Percentiles rank a stretch among this genome's conserved stretches.
These are phyloP conservation scores for Vitis hybrid DNA, from an alignment of 177 flowering plant species.

Conservation along the genomic window DNA sequence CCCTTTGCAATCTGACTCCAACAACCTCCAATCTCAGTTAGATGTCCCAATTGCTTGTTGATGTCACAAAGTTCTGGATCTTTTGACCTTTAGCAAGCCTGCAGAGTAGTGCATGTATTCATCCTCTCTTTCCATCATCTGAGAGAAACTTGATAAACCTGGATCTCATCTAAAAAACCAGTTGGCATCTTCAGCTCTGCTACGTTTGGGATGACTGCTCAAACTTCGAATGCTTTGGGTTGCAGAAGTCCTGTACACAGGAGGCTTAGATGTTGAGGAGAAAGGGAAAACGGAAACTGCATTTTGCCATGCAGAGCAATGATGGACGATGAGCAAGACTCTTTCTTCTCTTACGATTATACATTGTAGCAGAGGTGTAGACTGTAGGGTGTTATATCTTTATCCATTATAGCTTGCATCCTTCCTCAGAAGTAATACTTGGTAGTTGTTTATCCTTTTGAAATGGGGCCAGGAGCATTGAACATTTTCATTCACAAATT, in stretches of 20 bases:
- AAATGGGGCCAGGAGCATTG: not conserved
- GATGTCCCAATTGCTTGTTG: conserved; percentile 41
- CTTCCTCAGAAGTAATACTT: not conserved
- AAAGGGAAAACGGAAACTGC: not conserved
- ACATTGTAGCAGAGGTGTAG: too few species aligned
- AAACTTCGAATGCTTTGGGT: too few species aligned
- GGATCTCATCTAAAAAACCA: too few species aligned
- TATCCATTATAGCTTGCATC: not conserved
- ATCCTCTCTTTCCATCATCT: not conserved
- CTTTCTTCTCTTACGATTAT: too few species aligned
- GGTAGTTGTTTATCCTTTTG: not conserved
- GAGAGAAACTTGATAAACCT: not conserved
- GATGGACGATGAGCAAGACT: not conserved
- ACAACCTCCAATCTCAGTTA: conserved; percentile 19
- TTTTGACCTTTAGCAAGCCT: not conserved
- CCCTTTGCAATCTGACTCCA: conserved; percentile 46
- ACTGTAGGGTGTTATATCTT: not conserved
- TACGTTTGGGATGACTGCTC: too few species aligned
- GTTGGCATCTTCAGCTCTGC: too few species aligned
- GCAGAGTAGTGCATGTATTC: not conserved
- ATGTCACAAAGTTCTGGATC: conserved; percentile 8
- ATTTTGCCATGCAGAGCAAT: not conserved
- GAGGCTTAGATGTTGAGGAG: not conserved
- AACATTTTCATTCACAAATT: too few species aligned
- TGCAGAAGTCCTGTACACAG: too few species aligned